Evolutionary conservation across 192 early-diverging fungal genomes (phyloP).

Genomic region (Podila epicladia): DNA sequence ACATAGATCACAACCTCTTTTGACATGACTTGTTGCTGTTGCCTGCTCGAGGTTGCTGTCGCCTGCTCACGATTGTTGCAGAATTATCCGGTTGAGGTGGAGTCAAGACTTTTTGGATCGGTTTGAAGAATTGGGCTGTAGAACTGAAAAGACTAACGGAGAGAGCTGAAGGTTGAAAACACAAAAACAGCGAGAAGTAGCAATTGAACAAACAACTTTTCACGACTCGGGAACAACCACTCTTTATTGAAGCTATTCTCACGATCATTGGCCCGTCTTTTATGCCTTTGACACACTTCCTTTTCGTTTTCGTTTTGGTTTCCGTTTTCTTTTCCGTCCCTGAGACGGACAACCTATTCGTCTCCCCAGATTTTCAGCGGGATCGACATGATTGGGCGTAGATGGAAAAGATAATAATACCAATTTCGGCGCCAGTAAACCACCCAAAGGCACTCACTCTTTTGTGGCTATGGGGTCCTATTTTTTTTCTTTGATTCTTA

Average conservation of each 20-base stretch:
- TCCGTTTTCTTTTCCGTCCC: neutral
- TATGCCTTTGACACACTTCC: neutral
- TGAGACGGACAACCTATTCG: neutral
- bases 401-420: neutral
- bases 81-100: neutral
- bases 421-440: neutral
- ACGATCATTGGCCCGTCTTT: neutral
- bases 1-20: slow-evolving; percentile 8
- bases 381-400: slow-evolving; percentile 2
- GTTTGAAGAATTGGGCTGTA: neutral
- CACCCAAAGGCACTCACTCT: neutral
- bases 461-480: neutral
- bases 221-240: neutral
- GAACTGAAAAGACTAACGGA: neutral
- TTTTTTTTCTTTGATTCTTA: too few relatives aligned
- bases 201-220: neutral
- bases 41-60: neutral
- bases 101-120: neutral
- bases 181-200: neutral
- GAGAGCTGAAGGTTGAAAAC: neutral
- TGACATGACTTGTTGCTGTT: neutral
- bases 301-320: neutral
- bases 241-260: neutral
- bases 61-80: neutral
- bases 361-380: neutral